phyloP scores from a whole-genome alignment of 1,284 basidiomycete species.

The Cryptococcus deneoformans region DNA sequence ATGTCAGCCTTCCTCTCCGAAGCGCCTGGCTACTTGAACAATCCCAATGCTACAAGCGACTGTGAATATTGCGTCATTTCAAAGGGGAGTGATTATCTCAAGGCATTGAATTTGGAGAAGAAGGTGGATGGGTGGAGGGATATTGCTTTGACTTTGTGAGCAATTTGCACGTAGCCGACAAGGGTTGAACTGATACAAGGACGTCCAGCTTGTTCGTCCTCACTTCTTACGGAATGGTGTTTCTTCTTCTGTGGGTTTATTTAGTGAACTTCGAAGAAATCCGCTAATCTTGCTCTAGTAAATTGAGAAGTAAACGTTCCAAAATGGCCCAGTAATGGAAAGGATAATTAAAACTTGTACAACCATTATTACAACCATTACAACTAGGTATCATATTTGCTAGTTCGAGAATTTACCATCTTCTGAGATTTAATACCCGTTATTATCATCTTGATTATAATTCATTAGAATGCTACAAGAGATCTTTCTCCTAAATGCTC shows the following conservation, averaged over 20 bases:
- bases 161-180: background rate
- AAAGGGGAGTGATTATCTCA: conserved; percentile 35
- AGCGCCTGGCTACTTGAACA: conserved; percentile 29
- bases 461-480: no score
- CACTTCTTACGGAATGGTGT: conserved; percentile 29
- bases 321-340: conserved; percentile 22
- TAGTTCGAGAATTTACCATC: no score
- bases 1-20: conserved; percentile 33
- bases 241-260: conserved; percentile 25
- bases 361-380: no score
- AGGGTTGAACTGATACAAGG: background rate
- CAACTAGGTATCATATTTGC: no score
- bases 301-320: conserved; percentile 30
- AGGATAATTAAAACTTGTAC: background rate
- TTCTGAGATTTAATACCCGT: no score
- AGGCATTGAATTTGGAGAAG: conserved; percentile 26
- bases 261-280: background rate
- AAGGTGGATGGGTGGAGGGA: conserved; percentile 35
- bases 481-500: no score
- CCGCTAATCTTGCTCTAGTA: conserved; percentile 7
- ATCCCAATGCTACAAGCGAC: conserved; percentile 26
- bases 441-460: no score
- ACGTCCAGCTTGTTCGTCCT: conserved; percentile 21
- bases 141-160: conserved; percentile 32
- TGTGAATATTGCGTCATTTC: conserved; percentile 41